Evolutionary conservation across 371 early-diverging fungal species (phyloP), one percentile per base, ranked within the genome.

Genomic region (Lichtheimia ornata): DNA sequence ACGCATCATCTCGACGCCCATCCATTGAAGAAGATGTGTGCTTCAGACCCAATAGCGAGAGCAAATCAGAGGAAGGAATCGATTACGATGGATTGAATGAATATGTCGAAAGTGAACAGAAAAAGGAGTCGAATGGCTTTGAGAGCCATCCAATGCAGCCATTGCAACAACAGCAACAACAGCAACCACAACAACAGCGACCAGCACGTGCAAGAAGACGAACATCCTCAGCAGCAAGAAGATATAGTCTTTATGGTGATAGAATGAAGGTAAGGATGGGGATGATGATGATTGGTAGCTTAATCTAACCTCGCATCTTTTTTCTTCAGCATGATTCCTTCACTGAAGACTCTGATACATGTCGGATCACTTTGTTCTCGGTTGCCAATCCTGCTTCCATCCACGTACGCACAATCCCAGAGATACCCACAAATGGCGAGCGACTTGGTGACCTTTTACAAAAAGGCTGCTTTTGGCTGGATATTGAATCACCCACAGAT

Each of bases 381-480:
- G 57, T 75, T 11, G 55, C 63, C 22, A 69, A 73, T 49, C 42
- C 73, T 13, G 50, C 71, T 2, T 73, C 81, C 0, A 73, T 75
- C 28, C 81, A 80, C 56, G 67, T 73, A 6, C 65, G 72, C 0
- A 63, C 73, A 0, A 50, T 80, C 2, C 56, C 66, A n/a, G 81
- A 77, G 53, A 74, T 80, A 0, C 75, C 75, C 24, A 58, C 61
- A 2, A 58, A 64, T 50, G 55, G 63, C 12, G 59, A 62, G 13
- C 56, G 50, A 3, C 53, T 79, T 18, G 63, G 66, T 3, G 74
- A 67, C n/a, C 70, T 75, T 66, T 20, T 79, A 22, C 66, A 79
- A 42, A 73, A 73, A n/a, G 85, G 86, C 0, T 88, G 85, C 59
- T 95, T 91, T 72, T 93, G 95, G 95, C 77, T 95, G 35, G 93